Base-by-base conservation (phyloP, 179 eudicot genomes). In the Silene coronaria region DNA sequence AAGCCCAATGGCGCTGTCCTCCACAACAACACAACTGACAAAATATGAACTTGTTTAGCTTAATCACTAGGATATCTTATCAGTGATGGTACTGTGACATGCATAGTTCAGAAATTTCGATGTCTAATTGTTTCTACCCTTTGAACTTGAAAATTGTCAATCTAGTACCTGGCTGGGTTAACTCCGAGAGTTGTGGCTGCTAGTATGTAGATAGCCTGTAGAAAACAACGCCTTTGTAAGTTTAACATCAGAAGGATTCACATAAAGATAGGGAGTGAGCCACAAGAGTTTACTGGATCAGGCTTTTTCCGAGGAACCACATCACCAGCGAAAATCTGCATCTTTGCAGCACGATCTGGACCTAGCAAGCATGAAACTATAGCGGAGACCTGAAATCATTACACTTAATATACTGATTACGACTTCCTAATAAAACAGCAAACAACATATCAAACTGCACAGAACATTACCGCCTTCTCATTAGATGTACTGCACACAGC, bases 401-500 rank as follows among this genome's bases (percentile, higher is more conserved):
- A 30, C 23, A 42, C 11, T 42, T 42, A 42, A 42, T 42, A 42
- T 42, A 10, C 23, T 8, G 70, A 66, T 32, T 32, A 66, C 36
- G 3, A 66, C 5, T 66, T 66, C 23, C 11, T 24, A 55, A 64
- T 24, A 65, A 14, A 30, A 51, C 42, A 14, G 19, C 21, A 24
- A 80, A 77, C 80, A 77, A 60, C 42, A 42, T 42, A 42, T 42
- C 14, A 42, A 11, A 11, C 2, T 42, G 48, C 48, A 42, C 48
- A 9, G 13, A 9, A 11, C 48, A 42, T 42, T 91, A 95, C 99
- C 97, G 99, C 99, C 88, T 95, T 93, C 87, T 95, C 99, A 84
- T 91, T 95, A 58, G 99, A 95, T 68, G 99, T 95, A 81, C 99
- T 95, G 90, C 99, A 95, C 51, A 95, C 99, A 32, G 99, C 97